These are phyloP conservation scores for Diaporthe citri DNA, from an alignment of 2,329 filamentous ascomycete genomes.

Conservation along the genomic window DNA sequence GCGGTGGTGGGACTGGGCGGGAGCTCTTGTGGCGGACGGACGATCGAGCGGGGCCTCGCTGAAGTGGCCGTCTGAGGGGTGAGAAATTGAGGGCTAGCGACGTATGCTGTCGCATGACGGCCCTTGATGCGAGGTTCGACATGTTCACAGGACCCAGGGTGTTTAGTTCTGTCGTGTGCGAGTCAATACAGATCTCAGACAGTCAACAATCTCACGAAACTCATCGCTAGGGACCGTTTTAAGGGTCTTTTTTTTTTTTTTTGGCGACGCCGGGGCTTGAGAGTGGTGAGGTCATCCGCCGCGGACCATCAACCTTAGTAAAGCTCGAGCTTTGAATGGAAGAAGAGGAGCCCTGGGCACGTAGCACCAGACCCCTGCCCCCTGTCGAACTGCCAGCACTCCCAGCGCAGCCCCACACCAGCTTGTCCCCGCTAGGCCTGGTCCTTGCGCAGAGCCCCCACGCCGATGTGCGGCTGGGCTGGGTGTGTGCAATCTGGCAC, in stretches of 20 bases:
- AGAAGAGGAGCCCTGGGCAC: constrained; percentile 25
- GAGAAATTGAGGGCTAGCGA: constrained; percentile 15
- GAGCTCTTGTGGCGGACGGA: constrained; percentile 34
- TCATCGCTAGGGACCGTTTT: constrained; percentile 18
- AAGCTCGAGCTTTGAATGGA: constrained; percentile 38
- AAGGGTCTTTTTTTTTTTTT: constrained; percentile 4
- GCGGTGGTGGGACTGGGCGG: constrained; percentile 21
- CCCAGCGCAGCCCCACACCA: constrained; percentile 29
- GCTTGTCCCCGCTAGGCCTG: constrained; percentile 18
- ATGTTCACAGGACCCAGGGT: constrained; percentile 13
- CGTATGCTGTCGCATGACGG: constrained; percentile 28
- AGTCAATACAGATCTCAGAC: constrained; percentile 1
- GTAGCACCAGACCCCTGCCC: neutral
- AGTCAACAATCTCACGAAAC: neutral
- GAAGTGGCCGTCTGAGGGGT: neutral
- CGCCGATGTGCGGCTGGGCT: constrained; percentile 26
- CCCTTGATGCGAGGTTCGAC: constrained; percentile 32
- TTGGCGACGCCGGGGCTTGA: neutral
- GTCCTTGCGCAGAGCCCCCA: constrained; percentile 33
- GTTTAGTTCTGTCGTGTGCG: neutral
- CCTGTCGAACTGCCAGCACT: neutral
- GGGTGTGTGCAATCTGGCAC: constrained; percentile 39
- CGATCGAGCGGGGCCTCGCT: constrained; percentile 18
- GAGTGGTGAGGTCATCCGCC: constrained; percentile 40
- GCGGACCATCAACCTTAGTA: constrained; percentile 31